phyloP scores from a whole-genome alignment of 1,139 yeast species.

The Ogataea hybrid region DNA sequence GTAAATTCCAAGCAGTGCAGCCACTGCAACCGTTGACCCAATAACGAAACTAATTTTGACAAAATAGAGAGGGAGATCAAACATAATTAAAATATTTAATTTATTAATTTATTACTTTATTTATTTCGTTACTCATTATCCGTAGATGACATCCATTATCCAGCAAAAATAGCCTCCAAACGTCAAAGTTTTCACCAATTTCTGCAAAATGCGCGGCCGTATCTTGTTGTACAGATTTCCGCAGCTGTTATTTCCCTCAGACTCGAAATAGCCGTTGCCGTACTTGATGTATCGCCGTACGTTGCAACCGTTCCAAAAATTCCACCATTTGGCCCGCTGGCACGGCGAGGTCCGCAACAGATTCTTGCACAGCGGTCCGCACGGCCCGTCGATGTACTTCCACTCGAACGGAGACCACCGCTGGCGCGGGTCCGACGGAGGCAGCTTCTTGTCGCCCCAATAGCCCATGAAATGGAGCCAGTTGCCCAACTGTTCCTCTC shows the following conservation, averaged over 20 bases:
- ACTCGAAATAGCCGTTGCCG: constrained; percentile 81
- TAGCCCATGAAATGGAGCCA: constrained; percentile 82
- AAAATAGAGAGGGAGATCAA: no score
- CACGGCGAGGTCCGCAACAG: constrained; percentile 69
- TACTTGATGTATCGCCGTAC: constrained; percentile 69
- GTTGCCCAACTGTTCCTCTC: constrained; percentile 64
- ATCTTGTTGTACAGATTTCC: constrained; percentile 57
- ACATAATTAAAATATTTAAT: no score
- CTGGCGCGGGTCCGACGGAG: constrained; percentile 71
- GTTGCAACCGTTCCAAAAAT: constrained; percentile 71
- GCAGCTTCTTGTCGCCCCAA: constrained; percentile 86
- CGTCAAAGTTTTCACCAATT: no score
- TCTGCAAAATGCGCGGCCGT: constrained; percentile 45
- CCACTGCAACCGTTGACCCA: no score
- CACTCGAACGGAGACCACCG: constrained; percentile 88
- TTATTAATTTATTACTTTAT: no score
- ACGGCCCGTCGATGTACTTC: constrained; percentile 88
- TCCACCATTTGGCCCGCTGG: constrained; percentile 80
- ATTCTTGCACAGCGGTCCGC: constrained; percentile 83
- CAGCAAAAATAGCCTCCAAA: no score
- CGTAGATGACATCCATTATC: no score
- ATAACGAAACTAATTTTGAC: no score
- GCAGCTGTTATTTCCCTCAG: constrained; percentile 66
- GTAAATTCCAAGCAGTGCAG: no score
- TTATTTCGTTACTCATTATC: no score